Evolutionary conservation across 495 filamentous ascomycete genomes (phyloP), one percentile per base, ranked within the genome.

Genomic region (Darksidea phi): DNA sequence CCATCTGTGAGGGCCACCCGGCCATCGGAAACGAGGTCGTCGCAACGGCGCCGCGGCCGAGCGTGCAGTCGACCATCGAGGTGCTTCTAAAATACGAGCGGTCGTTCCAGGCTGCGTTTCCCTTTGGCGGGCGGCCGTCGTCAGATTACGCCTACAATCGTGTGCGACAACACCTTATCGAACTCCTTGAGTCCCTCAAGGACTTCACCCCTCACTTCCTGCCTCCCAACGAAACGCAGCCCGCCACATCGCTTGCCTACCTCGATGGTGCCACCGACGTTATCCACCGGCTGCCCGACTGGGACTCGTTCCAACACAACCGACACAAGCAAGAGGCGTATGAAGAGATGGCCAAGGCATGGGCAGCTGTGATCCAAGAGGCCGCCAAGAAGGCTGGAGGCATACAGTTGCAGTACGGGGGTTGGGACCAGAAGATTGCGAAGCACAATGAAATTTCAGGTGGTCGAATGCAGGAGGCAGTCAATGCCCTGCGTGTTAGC

Each of bases 151-250:
- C 90, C 21, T 97, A 95, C 71, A 95, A 96, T 73, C 86, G 94
- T 69, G 91, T 97, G 26, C 87, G 86, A 49, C 88, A 91, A 64
- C 83, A 87, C 38, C 81, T 98, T 1, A 76, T 82, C 25, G 85
- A 88, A 21, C 84, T 98, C 34, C 81, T 96, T 51, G 91, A 97
- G 59, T 90, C 94, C 46, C 79, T 98, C 54, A 85, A 85, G 68
- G 94, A 98, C 67, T 98, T 92, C 71, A 96, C 90, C 2, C 91
- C 91, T 10, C 91, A 96, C 71, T 98, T 94, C 67, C 85, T 98
- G 3, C 95, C 94, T 11, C 94, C 94, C 0, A 86, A 89, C 64
- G 94, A 98, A 73, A 74, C 84, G 3, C 93, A 96, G 70, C 76
- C 88, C 10, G 82, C 87, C 7, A 75, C 85, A 11, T 95, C 91